A percentile compares a stretch with the other conserved stretches of the same genome.
Evolutionary conservation across 2,329 filamentous ascomycete genomes (phyloP).

Genomic region (Aureobasidium uvarum): DNA sequence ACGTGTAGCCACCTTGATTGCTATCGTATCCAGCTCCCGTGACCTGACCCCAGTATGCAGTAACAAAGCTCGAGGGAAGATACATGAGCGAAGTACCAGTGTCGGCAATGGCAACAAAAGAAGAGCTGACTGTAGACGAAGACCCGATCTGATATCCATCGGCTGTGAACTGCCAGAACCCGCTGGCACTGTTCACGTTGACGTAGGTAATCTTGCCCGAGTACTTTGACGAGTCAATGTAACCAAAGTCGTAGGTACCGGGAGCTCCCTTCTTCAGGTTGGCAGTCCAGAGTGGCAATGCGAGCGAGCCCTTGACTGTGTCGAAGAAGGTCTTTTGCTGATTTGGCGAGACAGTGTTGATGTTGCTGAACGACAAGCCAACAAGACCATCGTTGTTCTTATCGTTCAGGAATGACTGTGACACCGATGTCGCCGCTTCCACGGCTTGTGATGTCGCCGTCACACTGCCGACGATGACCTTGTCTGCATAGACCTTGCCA

Average conservation of each 20-base stretch:
- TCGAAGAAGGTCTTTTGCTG: constrained; percentile 60
- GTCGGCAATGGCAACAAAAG: constrained; percentile 62
- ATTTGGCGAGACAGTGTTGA: constrained; percentile 57
- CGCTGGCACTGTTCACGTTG: constrained; percentile 55
- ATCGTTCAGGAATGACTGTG: constrained; percentile 53
- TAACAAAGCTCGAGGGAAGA: constrained; percentile 49
- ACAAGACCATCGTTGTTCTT: constrained; percentile 58
- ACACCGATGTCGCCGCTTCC: constrained; percentile 62
- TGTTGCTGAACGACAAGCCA: constrained; percentile 58
- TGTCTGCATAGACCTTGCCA: constrained; percentile 65
- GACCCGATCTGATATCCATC: constrained; percentile 57
- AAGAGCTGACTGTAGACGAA: constrained; percentile 39
- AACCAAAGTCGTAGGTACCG: constrained; percentile 58
- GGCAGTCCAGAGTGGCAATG: constrained; percentile 57
- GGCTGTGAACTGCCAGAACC: constrained; percentile 63
- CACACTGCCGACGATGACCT: constrained; percentile 60
- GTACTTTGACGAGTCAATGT: constrained; percentile 59
- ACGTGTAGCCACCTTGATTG: constrained; percentile 44
- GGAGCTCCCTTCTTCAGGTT: constrained; percentile 54
- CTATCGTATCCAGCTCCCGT: constrained; percentile 40
- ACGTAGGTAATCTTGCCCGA: constrained; percentile 58
- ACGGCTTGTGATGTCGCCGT: constrained; percentile 62
- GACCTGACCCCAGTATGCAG: constrained; percentile 43
- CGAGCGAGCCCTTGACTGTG: constrained; percentile 54
- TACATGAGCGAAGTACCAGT: constrained; percentile 66